Evolutionary conservation across 2,329 filamentous ascomycete genomes (phyloP), one percentile per base, ranked within the genome.

Genomic region (Aspergillus sp.): DNA sequence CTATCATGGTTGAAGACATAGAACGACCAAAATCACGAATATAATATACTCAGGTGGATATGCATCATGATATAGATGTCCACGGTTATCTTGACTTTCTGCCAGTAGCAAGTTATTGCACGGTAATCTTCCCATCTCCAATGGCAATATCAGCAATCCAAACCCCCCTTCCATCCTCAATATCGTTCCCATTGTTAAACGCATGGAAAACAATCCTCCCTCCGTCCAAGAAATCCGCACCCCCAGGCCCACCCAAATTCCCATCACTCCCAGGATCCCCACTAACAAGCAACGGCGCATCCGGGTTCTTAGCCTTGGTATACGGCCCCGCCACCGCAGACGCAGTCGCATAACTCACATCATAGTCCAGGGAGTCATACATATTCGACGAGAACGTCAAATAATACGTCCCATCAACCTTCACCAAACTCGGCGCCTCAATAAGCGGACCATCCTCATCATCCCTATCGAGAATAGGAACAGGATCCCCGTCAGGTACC

Each of bases 331-430:
- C 55, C 5, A 73, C 48, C 1, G 62, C 49, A 6, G 54, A 30
- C 3, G 78, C 73, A 11, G 78, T 79, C 2, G 84, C 84, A 64
- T 84, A 86, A 59, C 79, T 80, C 11, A 84, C 74, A 62, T 85
- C 80, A 66, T 86, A 87, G 34, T 64, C 64, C 2, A 78, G 69
- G 24, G 80, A 77, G 1, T 78, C 78, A 69, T 77, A 88, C 71
- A 84, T 86, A 55, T 86, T 81, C 42, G 81, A 83, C 64, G 82
- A 85, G 71, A 83, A 89, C 68, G 88, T 87, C 43, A 89, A 72
- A 50, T 85, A 78, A 66, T 88, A 88, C 13, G 76, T 74, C 17
- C 78, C 76, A 0, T 62, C 65, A 3, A 74, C 73, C 11, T 71
- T 58, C 12, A 84, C 71, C 18, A 88, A 64, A 55, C 78, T 79